These are phyloP conservation scores for Physaria fendleri DNA, from an alignment of 345 rosid genomes.

Conservation along the genomic window DNA sequence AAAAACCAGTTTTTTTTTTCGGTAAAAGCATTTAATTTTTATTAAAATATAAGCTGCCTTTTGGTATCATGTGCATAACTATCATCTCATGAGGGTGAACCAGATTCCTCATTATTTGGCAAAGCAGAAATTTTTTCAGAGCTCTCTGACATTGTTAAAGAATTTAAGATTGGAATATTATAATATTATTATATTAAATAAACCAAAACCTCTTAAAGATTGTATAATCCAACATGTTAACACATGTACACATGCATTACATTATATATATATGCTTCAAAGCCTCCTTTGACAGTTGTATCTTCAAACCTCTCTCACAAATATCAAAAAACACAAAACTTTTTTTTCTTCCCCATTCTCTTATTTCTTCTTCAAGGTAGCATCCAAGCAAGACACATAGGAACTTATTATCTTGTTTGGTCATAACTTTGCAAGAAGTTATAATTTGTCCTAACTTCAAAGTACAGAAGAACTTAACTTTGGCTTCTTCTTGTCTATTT, in stretches of 20 bases:
- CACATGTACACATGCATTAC: constrained; percentile 25
- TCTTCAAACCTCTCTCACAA: constrained; percentile 21
- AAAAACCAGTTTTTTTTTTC: background rate
- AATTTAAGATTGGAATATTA: constrained; percentile 1
- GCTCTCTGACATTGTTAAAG: constrained; percentile 18
- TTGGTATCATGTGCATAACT: constrained; percentile 25
- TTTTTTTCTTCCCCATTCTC: background rate
- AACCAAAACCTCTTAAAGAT: background rate
- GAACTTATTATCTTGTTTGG: constrained; percentile 25
- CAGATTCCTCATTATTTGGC: constrained; percentile 30
- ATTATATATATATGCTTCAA: constrained; percentile 29
- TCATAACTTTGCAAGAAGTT: constrained; percentile 24
- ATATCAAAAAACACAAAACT: background rate
- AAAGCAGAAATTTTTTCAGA: constrained; percentile 20
- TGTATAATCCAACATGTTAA: constrained; percentile 23
- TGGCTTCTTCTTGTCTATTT: constrained; percentile 29
- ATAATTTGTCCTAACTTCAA: constrained; percentile 23
- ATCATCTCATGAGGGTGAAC: constrained; percentile 17
- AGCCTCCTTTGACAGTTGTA: constrained; percentile 30
- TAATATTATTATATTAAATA: background rate
- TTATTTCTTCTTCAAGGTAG: constrained; percentile 32
- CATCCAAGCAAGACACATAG: constrained; percentile 21
- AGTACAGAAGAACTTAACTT: too few relatives aligned
- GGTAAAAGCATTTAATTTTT: background rate
- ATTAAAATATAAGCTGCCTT: background rate